A percentile compares a stretch with the other conserved stretches of the same genome.
phyloP scores from a whole-genome alignment of 2,329 filamentous ascomycete genomes.

The Ophiostoma quercus region DNA sequence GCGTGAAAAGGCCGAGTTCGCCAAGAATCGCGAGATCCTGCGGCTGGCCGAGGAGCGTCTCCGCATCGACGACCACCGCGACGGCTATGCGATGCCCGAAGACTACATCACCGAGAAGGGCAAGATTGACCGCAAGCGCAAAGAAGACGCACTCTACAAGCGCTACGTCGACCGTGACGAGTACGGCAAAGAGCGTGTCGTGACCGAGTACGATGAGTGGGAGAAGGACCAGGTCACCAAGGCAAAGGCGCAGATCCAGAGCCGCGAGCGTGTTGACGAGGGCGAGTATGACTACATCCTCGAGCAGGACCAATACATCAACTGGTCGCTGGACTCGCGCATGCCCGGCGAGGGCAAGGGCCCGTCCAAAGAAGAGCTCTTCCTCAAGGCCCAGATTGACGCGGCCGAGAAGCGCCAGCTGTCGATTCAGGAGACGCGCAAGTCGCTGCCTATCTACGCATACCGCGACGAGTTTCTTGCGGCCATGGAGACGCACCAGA shows the following conservation, averaged over 20 bases:
- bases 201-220: slow-evolving; percentile 95
- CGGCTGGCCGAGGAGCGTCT: slow-evolving; percentile 77
- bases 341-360: slow-evolving; percentile 60
- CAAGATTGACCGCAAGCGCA: slow-evolving; percentile 79
- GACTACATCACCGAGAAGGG: slow-evolving; percentile 94
- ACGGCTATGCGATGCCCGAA: slow-evolving; percentile 89
- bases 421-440: slow-evolving; percentile 85
- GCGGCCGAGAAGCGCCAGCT: slow-evolving; percentile 83
- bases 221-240: slow-evolving; percentile 83
- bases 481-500: slow-evolving; percentile 80
- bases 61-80: slow-evolving; percentile 82
- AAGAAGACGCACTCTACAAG: slow-evolving; percentile 84
- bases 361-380: slow-evolving; percentile 66
- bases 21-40: slow-evolving; percentile 77
- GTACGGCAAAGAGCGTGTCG: slow-evolving; percentile 78
- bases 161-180: slow-evolving; percentile 84
- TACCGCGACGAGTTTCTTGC: slow-evolving; percentile 80
- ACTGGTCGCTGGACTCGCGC: slow-evolving; percentile 71
- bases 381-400: slow-evolving; percentile 74
- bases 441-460: slow-evolving; percentile 82
- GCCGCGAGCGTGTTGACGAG: slow-evolving; percentile 67
- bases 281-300: slow-evolving; percentile 90
- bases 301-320: slow-evolving; percentile 81
- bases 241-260: slow-evolving; percentile 78
- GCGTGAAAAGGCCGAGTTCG: slow-evolving; percentile 80